Conservation (phyloP, 2,329 filamentous ascomycete genomes). For the Microcyclospora pomicola region DNA sequence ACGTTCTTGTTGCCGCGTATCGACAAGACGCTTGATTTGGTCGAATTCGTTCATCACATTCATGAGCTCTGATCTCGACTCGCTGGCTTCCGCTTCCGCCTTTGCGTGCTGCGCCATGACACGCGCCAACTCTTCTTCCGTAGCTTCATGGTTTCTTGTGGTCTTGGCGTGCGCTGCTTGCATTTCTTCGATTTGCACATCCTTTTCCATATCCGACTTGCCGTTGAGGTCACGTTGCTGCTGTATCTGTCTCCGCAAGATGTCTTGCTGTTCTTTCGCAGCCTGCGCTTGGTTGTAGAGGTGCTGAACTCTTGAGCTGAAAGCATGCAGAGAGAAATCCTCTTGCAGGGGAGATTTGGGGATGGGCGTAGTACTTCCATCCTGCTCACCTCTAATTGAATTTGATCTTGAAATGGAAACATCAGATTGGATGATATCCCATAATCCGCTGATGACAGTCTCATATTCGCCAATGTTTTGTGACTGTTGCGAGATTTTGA, state of each 20-base stretch:
- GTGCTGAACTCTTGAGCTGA: slow-evolving; percentile 65
- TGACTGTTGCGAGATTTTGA: slow-evolving; percentile 3
- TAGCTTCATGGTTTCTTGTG: slow-evolving; percentile 10
- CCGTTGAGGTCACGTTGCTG: slow-evolving; percentile 87
- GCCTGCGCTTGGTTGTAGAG: slow-evolving; percentile 63
- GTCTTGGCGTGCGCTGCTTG: slow-evolving; percentile 17
- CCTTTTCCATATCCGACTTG: slow-evolving; percentile 56
- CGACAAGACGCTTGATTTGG: slow-evolving; percentile 16
- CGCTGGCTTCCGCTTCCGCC: slow-evolving; percentile 17
- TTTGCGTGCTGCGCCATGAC: slow-evolving; percentile 15
- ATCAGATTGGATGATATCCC: slow-evolving; percentile 37
- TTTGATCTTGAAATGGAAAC: not conserved
- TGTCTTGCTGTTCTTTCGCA: slow-evolving; percentile 75
- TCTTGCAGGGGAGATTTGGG: slow-evolving; percentile 23
- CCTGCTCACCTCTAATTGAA: slow-evolving; percentile 3
- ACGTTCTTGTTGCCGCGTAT: slow-evolving; percentile 17
- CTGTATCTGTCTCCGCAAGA: slow-evolving; percentile 82
- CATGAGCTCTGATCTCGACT: slow-evolving; percentile 24
- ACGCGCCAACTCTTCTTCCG: slow-evolving; percentile 19
- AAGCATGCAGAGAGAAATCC: slow-evolving; percentile 59
- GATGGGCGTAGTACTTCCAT: slow-evolving; percentile 35
- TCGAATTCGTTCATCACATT: slow-evolving; percentile 28
- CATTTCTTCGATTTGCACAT: slow-evolving; percentile 18
- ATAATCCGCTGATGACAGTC: slow-evolving; percentile 36
- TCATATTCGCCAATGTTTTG: slow-evolving; percentile 43